Conservation (phyloP, 106 monocot genomes). For the Agapanthus africanus region DNA sequence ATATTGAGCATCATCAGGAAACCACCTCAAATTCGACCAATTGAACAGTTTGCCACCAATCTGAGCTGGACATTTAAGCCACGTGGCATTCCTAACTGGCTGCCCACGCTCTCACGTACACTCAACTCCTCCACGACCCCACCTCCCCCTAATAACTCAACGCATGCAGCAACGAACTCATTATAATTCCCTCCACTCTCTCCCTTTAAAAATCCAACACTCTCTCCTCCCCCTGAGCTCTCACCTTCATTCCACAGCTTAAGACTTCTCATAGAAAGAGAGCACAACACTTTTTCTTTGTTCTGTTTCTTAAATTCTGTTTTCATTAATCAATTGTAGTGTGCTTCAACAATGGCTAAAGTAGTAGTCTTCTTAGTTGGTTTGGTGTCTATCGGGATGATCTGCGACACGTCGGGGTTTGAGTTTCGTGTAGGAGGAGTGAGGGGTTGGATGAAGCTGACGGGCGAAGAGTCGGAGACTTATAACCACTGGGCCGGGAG, state of each 20-base stretch:
- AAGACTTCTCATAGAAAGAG: no score
- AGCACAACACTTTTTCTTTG: no score
- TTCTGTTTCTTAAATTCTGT: no score
- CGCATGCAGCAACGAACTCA: neutral
- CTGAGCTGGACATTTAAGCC: no score
- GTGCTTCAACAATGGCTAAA: no score
- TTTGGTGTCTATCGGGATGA: neutral
- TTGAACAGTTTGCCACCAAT: no score
- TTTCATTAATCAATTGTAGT: no score
- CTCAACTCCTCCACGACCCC: neutral
- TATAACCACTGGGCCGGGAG: slow-evolving; percentile 47
- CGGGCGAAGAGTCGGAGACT: slow-evolving; percentile 31
- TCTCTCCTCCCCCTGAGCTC: neutral
- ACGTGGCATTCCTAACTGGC: neutral
- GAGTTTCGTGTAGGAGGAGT: slow-evolving; percentile 48
- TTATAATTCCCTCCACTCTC: slow-evolving; percentile 5
- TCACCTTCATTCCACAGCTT: neutral
- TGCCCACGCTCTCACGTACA: neutral
- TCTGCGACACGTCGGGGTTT: neutral
- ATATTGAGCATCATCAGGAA: no score
- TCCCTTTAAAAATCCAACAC: neutral
- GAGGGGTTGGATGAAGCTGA: slow-evolving; percentile 34
- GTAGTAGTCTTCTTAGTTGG: no score
- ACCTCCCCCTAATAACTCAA: no score
- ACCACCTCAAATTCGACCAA: no score